These are phyloP conservation scores for Pholiota molesta DNA, from an alignment of 768 basidiomycete species.

Conservation along the genomic window DNA sequence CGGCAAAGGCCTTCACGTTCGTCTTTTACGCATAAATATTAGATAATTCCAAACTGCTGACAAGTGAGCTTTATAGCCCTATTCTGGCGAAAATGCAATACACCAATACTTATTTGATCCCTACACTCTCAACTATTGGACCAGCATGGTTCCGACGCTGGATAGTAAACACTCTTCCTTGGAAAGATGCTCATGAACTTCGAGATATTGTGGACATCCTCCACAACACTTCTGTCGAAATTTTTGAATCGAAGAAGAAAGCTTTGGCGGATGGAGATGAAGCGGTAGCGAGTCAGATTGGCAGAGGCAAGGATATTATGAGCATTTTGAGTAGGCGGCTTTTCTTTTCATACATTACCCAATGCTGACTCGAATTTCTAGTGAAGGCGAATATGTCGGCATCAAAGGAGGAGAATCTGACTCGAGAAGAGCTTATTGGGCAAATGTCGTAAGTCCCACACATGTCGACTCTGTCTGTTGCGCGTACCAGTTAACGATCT, in stretches of 20 bases:
- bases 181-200: slow-evolving; percentile 30
- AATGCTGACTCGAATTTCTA: slow-evolving; percentile 21
- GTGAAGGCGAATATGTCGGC: slow-evolving; percentile 40
- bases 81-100: slow-evolving; percentile 1
- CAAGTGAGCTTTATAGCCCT: slow-evolving; percentile 9
- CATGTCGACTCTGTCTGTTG: not conserved
- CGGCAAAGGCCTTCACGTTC: slow-evolving; percentile 33
- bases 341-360: not conserved
- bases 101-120: slow-evolving; percentile 11
- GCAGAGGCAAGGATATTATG: slow-evolving; percentile 47
- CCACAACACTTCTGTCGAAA: slow-evolving; percentile 35
- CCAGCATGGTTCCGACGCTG: slow-evolving; percentile 32
- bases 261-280: slow-evolving; percentile 36
- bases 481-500: not conserved
- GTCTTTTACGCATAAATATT: not conserved
- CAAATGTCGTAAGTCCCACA: slow-evolving; percentile 33
- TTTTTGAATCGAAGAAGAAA: slow-evolving; percentile 39
- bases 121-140: slow-evolving; percentile 25
- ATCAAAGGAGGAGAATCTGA: slow-evolving; percentile 31
- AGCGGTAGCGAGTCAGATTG: slow-evolving; percentile 32
- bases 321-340: slow-evolving; percentile 43
- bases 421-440: slow-evolving; percentile 38
- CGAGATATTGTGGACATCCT: slow-evolving; percentile 39
- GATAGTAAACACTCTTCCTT: slow-evolving; percentile 36
- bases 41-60: not conserved